phyloP scores from a whole-genome alignment of 148 eudicot species.

The Persicaria maculosa region DNA sequence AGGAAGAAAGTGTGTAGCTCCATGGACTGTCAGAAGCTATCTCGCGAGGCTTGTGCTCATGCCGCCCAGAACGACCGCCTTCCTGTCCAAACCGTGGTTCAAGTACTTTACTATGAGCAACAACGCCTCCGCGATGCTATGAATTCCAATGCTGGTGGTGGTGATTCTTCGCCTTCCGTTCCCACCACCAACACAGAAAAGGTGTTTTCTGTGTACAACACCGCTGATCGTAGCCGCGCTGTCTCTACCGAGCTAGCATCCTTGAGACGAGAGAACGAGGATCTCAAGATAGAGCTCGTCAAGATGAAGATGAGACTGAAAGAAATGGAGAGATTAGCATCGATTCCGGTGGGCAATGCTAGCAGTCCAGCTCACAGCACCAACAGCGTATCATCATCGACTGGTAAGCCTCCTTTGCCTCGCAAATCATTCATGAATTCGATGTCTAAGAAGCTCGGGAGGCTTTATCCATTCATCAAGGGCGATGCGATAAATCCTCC shows the following conservation, averaged over 20 bases:
- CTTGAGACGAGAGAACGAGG: conserved; percentile 61
- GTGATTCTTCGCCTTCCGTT: conserved; percentile 24
- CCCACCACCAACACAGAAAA: conserved; percentile 18
- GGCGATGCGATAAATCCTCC: conserved; percentile 29
- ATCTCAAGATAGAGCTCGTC: conserved; percentile 64
- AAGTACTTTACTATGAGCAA: conserved; percentile 89
- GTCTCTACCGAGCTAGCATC: conserved; percentile 36
- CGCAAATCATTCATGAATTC: conserved; percentile 53
- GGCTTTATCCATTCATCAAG: conserved; percentile 32
- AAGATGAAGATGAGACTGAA: conserved; percentile 58
- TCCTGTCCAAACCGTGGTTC: conserved; percentile 87
- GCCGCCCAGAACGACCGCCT: conserved; percentile 92
- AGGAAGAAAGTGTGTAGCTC: conserved; percentile 81
- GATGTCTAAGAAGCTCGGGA: conserved; percentile 63
- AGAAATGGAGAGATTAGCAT: conserved; percentile 41
- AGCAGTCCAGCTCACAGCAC: conserved; percentile 31
- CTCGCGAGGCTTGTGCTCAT: conserved; percentile 87
- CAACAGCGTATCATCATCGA: conserved; percentile 18
- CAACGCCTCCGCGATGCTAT: conserved; percentile 63
- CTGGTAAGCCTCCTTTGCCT: conserved; percentile 50
- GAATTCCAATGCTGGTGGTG: conserved; percentile 18
- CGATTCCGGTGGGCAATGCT: conserved; percentile 15
- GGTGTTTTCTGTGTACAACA: conserved; percentile 15
- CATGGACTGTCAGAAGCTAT: conserved; percentile 95
- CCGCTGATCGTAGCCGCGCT: conserved; percentile 16